Conservation (phyloP, 2,329 filamentous ascomycete genomes). For the Pseudogymnoascus sp. region DNA sequence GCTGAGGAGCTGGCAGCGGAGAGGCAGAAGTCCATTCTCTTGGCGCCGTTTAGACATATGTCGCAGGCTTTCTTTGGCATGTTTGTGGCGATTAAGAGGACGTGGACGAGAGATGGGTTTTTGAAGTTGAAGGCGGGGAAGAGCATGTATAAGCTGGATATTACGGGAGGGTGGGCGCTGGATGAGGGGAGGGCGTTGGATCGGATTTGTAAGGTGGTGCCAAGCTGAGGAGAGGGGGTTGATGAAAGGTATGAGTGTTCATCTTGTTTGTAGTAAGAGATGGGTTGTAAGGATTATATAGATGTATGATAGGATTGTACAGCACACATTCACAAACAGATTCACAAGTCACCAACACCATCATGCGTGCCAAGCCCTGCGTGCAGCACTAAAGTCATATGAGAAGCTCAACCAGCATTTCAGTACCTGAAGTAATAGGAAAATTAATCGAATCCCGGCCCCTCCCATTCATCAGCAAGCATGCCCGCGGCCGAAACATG, state of each 20-base stretch:
- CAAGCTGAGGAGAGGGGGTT: background rate
- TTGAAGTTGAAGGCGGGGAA: constrained; percentile 40
- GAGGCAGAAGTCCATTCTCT: constrained; percentile 46
- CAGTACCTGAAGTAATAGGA: constrained; percentile 1
- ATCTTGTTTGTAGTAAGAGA: background rate
- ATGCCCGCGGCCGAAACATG: background rate
- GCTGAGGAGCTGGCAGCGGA: constrained; percentile 22
- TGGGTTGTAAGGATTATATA: background rate
- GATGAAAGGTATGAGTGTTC: background rate
- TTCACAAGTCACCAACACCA: background rate
- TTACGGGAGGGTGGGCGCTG: constrained; percentile 48
- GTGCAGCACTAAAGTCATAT: background rate
- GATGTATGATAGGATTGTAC: background rate
- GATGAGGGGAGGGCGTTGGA: constrained; percentile 52
- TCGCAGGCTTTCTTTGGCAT: constrained; percentile 34
- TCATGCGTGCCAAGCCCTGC: background rate
- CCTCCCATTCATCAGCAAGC: background rate
- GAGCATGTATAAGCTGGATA: constrained; percentile 49
- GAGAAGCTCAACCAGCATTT: constrained; percentile 1
- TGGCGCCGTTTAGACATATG: constrained; percentile 47
- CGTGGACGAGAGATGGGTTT: constrained; percentile 50
- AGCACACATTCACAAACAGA: background rate
- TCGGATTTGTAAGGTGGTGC: constrained; percentile 23
- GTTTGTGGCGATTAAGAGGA: constrained; percentile 39
- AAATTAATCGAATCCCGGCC: background rate